Evolutionary conservation across 345 rosid species (phyloP).

Genomic region (Durio zibethinus): DNA sequence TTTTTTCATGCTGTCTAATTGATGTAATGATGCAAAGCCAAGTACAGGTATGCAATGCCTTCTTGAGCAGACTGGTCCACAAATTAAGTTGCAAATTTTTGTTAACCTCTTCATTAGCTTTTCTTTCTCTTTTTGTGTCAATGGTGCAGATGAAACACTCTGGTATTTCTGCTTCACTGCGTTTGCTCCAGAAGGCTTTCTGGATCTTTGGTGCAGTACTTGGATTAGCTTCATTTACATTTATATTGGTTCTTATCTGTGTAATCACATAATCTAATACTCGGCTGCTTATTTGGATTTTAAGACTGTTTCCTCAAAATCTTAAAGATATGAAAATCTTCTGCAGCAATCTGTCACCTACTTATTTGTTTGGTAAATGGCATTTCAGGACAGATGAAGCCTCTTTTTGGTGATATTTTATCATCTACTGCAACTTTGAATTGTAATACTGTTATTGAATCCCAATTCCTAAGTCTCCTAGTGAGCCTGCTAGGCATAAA

Average conservation of each 20-base stretch:
- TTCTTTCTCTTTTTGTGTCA: background rate
- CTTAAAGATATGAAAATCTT: background rate
- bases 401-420: background rate
- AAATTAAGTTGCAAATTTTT: background rate
- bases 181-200: conserved; percentile 21
- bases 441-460: background rate
- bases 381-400: background rate
- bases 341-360: background rate
- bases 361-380: background rate
- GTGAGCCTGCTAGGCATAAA: background rate
- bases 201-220: conserved; percentile 26
- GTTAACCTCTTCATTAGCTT: background rate
- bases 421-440: too few species aligned
- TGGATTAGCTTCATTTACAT: conserved; percentile 30
- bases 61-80: background rate
- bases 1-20: conserved; percentile 17
- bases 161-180: background rate
- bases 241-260: conserved; percentile 35
- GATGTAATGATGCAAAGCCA: conserved; percentile 5
- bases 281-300: background rate
- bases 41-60: conserved; percentile 13
- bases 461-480: background rate
- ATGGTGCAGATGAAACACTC: conserved; percentile 11
- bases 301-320: background rate
- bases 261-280: conserved; percentile 24